phyloP scores from a whole-genome alignment of 2,329 filamentous ascomycete species.

The Fusarium incarnatum region DNA sequence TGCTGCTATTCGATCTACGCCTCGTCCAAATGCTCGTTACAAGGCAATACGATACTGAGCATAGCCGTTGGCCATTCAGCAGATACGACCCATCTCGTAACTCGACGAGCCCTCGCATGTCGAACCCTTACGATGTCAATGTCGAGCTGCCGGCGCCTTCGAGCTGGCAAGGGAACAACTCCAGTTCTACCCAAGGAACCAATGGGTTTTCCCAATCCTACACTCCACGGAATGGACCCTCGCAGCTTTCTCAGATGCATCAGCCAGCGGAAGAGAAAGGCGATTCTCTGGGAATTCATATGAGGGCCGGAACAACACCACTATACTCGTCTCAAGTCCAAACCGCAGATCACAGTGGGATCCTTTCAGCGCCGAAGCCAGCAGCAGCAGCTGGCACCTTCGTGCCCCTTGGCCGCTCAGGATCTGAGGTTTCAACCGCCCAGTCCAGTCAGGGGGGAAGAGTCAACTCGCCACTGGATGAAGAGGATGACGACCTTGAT shows the following conservation, averaged over 20 bases:
- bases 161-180: slow-evolving; percentile 68
- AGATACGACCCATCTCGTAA: slow-evolving; percentile 63
- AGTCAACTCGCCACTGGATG: slow-evolving; percentile 56
- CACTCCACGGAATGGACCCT: slow-evolving; percentile 54
- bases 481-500: slow-evolving; percentile 64
- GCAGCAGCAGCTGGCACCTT: slow-evolving; percentile 8
- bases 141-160: slow-evolving; percentile 63
- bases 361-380: slow-evolving; percentile 14
- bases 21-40: slow-evolving; percentile 62
- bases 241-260: slow-evolving; percentile 29
- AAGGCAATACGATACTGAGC: slow-evolving; percentile 64
- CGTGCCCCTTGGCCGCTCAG: slow-evolving; percentile 49
- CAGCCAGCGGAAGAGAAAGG: slow-evolving; percentile 53
- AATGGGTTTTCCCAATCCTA: slow-evolving; percentile 60
- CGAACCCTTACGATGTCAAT: slow-evolving; percentile 63
- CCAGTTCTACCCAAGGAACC: slow-evolving; percentile 61
- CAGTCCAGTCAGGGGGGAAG: slow-evolving; percentile 55
- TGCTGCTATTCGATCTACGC: slow-evolving; percentile 13
- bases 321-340: slow-evolving; percentile 13
- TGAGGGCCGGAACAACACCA: slow-evolving; percentile 61
- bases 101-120: slow-evolving; percentile 65
- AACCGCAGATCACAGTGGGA: slow-evolving; percentile 9
- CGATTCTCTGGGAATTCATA: slow-evolving; percentile 72
- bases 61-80: slow-evolving; percentile 66
- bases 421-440: slow-evolving; percentile 48